A percentile compares a stretch with the other conserved stretches of the same genome.
These are phyloP conservation scores for Penicillium janthinellum DNA, from an alignment of 2,329 filamentous ascomycete genomes.

Conservation along the genomic window DNA sequence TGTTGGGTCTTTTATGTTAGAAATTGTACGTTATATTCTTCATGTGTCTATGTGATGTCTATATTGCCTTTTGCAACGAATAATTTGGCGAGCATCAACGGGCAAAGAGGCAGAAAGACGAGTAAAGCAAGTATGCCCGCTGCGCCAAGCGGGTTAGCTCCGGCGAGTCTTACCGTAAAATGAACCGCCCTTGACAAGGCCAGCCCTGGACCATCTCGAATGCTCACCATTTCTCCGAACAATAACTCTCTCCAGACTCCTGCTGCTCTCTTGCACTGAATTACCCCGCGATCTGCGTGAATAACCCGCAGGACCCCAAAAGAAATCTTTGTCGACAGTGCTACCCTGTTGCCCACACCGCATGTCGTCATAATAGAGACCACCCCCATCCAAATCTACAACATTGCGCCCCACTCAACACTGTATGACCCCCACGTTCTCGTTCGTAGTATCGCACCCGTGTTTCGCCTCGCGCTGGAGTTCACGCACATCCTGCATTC, in stretches of 20 bases:
- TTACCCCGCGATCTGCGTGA: too few relatives aligned
- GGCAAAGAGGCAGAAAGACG: neutral
- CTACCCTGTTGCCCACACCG: too few relatives aligned
- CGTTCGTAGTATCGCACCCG: neutral
- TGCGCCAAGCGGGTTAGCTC: constrained; percentile 2
- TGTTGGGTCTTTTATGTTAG: too few relatives aligned
- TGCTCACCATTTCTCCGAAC: neutral
- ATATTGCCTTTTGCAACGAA: too few relatives aligned
- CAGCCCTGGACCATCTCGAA: neutral
- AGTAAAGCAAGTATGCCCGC: neutral
- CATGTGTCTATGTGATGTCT: too few relatives aligned
- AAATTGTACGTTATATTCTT: too few relatives aligned
- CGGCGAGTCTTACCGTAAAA: neutral
- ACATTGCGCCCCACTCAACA: neutral
- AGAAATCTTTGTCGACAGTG: neutral
- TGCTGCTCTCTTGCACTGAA: too few relatives aligned
- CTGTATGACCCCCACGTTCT: neutral
- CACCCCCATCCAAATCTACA: neutral
- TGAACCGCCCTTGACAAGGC: neutral
- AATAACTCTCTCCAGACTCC: too few relatives aligned
- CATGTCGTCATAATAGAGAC: neutral
- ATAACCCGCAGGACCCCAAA: too few relatives aligned
- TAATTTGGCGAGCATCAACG: neutral
- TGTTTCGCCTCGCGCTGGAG: constrained; percentile 3
- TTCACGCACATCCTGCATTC: constrained; percentile 4